Conservation (phyloP, 306 rosid species). For the Abrus pulchellus region DNA sequence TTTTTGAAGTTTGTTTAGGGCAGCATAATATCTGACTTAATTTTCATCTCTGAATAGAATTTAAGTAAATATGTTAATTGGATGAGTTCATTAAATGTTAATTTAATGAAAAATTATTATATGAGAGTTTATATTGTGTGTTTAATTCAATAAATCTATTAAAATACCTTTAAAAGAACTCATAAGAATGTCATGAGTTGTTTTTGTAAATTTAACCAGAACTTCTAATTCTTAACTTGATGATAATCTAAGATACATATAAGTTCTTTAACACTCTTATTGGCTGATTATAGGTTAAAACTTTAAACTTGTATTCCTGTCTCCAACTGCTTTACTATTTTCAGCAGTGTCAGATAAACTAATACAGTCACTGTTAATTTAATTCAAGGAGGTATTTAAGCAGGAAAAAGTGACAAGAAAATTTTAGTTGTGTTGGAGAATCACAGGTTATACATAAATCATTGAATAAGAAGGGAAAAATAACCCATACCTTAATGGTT, state of each 20-base stretch:
- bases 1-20: conserved; percentile 25
- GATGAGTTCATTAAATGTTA: background rate
- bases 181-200: background rate
- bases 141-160: background rate
- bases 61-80: background rate
- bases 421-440: conserved; percentile 19
- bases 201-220: background rate
- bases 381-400: conserved; percentile 15
- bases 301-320: background rate
- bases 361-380: conserved; percentile 16
- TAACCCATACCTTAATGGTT: conserved; percentile 39
- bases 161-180: background rate
- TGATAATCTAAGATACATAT: background rate
- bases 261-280: background rate
- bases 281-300: background rate
- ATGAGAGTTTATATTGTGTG: background rate
- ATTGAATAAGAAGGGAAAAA: conserved; percentile 25
- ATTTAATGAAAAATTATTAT: background rate
- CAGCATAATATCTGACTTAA: conserved; percentile 33
- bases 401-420: conserved; percentile 22
- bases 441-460: conserved; percentile 11
- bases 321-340: conserved; percentile 25
- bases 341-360: conserved; percentile 8
- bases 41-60: conserved; percentile 13
- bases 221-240: background rate